Evolutionary conservation across 495 filamentous ascomycete species (phyloP).

Genomic region (Penicillium bialowiezense): DNA sequence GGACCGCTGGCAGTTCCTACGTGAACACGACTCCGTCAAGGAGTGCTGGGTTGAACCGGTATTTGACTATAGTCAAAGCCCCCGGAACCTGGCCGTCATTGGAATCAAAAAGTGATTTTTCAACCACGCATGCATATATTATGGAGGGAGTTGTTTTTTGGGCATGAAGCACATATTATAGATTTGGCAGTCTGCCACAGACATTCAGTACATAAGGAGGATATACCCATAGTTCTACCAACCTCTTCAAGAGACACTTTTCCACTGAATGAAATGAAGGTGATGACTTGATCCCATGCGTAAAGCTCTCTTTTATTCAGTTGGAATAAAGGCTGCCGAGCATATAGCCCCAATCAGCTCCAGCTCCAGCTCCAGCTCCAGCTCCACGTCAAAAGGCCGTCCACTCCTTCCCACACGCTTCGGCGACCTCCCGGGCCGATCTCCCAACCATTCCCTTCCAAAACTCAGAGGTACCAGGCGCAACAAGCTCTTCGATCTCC

Average conservation of each 20-base stretch:
- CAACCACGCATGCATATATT: background rate
- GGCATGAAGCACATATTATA: no score
- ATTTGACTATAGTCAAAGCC: slow-evolving; percentile 87
- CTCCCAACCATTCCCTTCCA: slow-evolving; percentile 24
- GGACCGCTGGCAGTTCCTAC: slow-evolving; percentile 87
- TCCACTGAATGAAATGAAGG: no score
- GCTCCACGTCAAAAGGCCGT: background rate
- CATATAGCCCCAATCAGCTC: no score
- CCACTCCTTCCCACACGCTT: slow-evolving; percentile 14
- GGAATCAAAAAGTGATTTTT: slow-evolving; percentile 69
- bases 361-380: no score
- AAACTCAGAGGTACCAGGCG: slow-evolving; percentile 17
- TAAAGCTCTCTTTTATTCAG: no score
- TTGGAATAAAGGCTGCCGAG: no score
- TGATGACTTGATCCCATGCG: background rate
- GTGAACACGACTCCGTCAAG: slow-evolving; percentile 63
- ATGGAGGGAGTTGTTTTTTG: slow-evolving; percentile 5
- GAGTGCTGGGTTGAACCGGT: slow-evolving; percentile 89
- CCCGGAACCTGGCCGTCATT: slow-evolving; percentile 83
- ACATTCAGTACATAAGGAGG: background rate
- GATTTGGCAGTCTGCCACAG: no score
- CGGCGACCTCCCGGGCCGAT: slow-evolving; percentile 13
- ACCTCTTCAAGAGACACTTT: no score
- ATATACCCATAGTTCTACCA: no score
- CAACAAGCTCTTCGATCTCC: slow-evolving; percentile 24